Evolutionary conservation across 2,329 filamentous ascomycete species (phyloP).

Genomic region (Epicoccum sorghinum): DNA sequence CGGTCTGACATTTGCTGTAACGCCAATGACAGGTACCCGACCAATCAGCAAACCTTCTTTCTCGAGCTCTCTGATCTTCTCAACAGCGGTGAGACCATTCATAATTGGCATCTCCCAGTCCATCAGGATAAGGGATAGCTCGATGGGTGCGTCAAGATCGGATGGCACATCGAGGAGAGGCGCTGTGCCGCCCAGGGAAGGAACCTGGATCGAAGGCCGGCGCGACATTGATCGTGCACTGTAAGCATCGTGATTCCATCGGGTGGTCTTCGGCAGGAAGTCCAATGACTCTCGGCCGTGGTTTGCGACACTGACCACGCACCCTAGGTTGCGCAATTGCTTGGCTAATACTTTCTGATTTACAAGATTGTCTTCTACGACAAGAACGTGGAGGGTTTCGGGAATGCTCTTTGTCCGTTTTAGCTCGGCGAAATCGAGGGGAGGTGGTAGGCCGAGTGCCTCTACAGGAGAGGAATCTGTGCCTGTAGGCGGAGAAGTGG

Average conservation of each 20-base stretch:
- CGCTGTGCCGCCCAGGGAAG: neutral
- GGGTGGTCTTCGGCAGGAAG: constrained; percentile 36
- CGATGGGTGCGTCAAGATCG: constrained; percentile 5
- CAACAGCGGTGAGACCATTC: constrained; percentile 38
- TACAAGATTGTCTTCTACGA: constrained; percentile 50
- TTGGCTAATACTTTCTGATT: constrained; percentile 51
- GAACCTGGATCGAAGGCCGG: constrained; percentile 57
- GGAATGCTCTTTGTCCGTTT: constrained; percentile 17
- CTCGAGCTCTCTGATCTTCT: constrained; percentile 36
- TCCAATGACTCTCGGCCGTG: constrained; percentile 48
- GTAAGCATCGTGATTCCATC: constrained; percentile 25
- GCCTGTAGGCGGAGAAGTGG: neutral
- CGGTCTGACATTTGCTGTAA: constrained; percentile 44
- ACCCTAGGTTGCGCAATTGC: constrained; percentile 47
- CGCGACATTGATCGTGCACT: neutral
- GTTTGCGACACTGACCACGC: constrained; percentile 46
- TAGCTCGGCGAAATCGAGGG: constrained; percentile 9
- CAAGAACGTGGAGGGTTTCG: constrained; percentile 31
- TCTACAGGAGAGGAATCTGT: constrained; percentile 1
- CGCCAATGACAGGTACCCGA: constrained; percentile 40
- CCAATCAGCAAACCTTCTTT: constrained; percentile 21
- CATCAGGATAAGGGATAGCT: constrained; percentile 36
- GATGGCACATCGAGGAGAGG: neutral
- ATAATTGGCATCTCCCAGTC: constrained; percentile 47
- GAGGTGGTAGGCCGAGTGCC: constrained; percentile 12